Percentiles rank a stretch among this genome's conserved stretches.
These are phyloP conservation scores for Aspergillus nomiae DNA, from an alignment of 2,329 filamentous ascomycete species.

Conservation along the genomic window DNA sequence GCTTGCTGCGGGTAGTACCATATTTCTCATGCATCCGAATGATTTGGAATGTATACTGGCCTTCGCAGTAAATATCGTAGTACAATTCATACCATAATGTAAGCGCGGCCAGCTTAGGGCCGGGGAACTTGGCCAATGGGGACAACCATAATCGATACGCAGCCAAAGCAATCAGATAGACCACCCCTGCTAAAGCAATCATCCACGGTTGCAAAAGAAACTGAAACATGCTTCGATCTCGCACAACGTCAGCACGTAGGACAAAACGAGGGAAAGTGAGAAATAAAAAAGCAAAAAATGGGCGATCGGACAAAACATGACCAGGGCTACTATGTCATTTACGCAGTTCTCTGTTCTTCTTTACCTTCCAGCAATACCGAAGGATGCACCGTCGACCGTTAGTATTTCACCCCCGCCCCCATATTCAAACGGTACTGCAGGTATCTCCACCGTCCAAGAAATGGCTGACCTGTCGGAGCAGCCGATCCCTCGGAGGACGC, in stretches of 20 bases:
- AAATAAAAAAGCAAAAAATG: background rate
- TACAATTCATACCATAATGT: conserved; percentile 24
- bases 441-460: background rate
- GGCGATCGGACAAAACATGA: background rate
- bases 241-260: background rate
- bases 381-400: background rate
- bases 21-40: conserved; percentile 21
- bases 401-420: background rate
- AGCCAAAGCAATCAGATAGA: background rate
- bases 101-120: conserved; percentile 26
- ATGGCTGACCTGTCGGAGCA: background rate
- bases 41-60: conserved; percentile 21
- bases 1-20: conserved; percentile 4
- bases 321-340: background rate
- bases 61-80: conserved; percentile 19
- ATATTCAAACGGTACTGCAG: background rate
- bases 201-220: background rate
- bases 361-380: background rate
- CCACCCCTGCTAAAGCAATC: background rate
- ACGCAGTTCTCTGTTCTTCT: background rate
- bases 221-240: background rate
- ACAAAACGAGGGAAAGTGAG: background rate
- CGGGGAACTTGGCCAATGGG: conserved; percentile 33
- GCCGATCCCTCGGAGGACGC: background rate
- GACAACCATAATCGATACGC: conserved; percentile 34